Conservation (phyloP, 2,329 filamentous ascomycete species). For the Tolypocladium nubicola region DNA sequence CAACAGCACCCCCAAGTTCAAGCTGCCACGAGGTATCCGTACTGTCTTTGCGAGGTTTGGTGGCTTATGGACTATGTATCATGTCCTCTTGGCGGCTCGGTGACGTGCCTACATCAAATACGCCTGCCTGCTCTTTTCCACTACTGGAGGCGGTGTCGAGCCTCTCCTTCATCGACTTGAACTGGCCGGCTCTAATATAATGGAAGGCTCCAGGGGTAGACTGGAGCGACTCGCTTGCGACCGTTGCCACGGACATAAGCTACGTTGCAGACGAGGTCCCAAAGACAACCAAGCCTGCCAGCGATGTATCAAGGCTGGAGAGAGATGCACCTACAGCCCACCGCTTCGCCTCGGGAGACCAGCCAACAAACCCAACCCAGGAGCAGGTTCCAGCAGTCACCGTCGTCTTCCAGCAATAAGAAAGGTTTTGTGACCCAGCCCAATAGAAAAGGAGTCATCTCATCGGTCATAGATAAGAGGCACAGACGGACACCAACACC, state of each 20-base stretch:
- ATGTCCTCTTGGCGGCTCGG: neutral
- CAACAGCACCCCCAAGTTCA: neutral
- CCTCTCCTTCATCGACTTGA: neutral
- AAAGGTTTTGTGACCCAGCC: neutral
- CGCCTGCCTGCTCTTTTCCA: neutral
- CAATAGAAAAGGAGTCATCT: neutral
- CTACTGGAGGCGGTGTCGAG: neutral
- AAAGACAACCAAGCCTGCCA: slow-evolving; percentile 1
- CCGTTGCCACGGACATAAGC: slow-evolving; percentile 1
- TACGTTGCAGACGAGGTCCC: slow-evolving; percentile 2
- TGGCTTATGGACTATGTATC: neutral
- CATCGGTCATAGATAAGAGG: neutral
- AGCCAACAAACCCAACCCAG: neutral
- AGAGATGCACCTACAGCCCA: slow-evolving; percentile 4
- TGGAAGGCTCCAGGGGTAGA: neutral
- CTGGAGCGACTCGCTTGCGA: neutral
- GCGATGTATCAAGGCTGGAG: slow-evolving; percentile 3
- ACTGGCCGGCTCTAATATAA: neutral
- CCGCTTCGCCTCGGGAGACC: slow-evolving; percentile 3
- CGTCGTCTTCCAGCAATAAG: neutral
- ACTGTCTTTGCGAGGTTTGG: neutral
- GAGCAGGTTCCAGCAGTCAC: neutral
- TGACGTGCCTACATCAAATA: neutral
- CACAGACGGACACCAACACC: neutral
- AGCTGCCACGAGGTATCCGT: neutral